Evolutionary conservation across 177 flowering plant genomes (phyloP).

Genomic region (Vitis hybrid): DNA sequence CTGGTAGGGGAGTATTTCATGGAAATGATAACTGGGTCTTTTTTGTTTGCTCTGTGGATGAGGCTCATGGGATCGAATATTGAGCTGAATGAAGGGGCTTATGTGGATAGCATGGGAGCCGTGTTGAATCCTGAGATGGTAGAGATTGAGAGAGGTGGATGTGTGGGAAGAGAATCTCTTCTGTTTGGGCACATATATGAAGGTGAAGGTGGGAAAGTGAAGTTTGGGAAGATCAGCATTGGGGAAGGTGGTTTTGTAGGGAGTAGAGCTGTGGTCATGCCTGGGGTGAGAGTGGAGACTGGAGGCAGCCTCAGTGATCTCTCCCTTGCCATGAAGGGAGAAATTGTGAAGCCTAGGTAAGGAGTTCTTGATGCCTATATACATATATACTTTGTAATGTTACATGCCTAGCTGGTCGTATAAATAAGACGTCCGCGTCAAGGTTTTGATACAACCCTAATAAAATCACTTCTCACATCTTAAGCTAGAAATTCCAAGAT

Average conservation of each 20-base stretch:
- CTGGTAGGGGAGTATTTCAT: conserved; percentile 69
- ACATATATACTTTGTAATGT: neutral
- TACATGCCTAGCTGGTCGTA: neutral
- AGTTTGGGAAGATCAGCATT: conserved; percentile 60
- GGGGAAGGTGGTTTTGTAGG: conserved; percentile 76
- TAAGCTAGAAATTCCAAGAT: too few species aligned
- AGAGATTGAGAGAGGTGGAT: conserved; percentile 62
- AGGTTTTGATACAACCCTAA: neutral
- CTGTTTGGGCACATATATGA: conserved; percentile 85
- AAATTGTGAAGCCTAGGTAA: conserved; percentile 45
- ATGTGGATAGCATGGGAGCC: conserved; percentile 72
- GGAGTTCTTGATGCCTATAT: neutral
- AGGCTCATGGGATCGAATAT: conserved; percentile 68
- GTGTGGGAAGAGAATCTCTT: conserved; percentile 65
- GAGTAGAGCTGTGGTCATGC: conserved; percentile 70
- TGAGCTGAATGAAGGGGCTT: conserved; percentile 46
- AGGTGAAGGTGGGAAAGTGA: conserved; percentile 73
- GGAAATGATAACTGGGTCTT: conserved; percentile 70
- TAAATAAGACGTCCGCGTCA: neutral
- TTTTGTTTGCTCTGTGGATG: conserved; percentile 56
- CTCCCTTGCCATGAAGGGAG: conserved; percentile 73
- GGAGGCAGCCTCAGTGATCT: conserved; percentile 53
- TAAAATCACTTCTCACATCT: neutral
- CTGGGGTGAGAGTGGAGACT: conserved; percentile 64
- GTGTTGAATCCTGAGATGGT: conserved; percentile 79